Base-by-base conservation (phyloP, 2,329 filamentous ascomycete genomes). In the Beauveria bassiana region DNA sequence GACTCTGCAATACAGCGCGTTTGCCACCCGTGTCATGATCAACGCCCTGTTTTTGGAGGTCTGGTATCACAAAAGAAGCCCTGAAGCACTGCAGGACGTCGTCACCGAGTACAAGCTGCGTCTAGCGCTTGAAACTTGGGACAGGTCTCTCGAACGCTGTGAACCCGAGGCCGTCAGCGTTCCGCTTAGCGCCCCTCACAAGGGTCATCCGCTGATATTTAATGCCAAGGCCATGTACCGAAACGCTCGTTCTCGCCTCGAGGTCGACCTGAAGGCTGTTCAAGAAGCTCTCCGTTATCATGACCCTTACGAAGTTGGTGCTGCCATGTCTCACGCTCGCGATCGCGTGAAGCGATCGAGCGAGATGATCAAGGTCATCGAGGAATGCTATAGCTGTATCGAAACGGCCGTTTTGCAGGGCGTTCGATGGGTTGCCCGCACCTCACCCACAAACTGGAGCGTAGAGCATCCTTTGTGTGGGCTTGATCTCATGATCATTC, bases 361-460 rank as follows among this genome's bases (percentile, higher is more conserved):
- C 70, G 93, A 98, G 75, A 98, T 98, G 93, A 90, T 97, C 80
- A 96, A 96, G 78, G 93, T 98, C 69, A 96, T 99, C 64, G 89
- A 98, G 71, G 91, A 96, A 75, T 98, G 95, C 78, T 98, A 95
- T 76, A 91, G 96, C 75, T 98, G 93, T 79, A 93, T 99, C 70
- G 93, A 98, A 75, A 96, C 95, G 54, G 93, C 93, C 61, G 93
- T 96, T 51, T 79, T 92, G 65, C 93, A 97, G 75, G 95, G 93
- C 66, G 92, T 98, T 67, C 91, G 93, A 69, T 98, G 95, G 93
- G 93, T 98, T 65, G 93, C 93, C n/a, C 89, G 93, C 68, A 97
- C 93, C 24, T 97, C 93, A 52, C 92, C 95, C 24, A 97, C 95
- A 52, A 98, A 98, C 77, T 99, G 95, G 95, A 98, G 93, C 74